Evolutionary conservation across 768 basidiomycete species (phyloP), one percentile per base, ranked within the genome.

Genomic region (Termitomyces sp.): DNA sequence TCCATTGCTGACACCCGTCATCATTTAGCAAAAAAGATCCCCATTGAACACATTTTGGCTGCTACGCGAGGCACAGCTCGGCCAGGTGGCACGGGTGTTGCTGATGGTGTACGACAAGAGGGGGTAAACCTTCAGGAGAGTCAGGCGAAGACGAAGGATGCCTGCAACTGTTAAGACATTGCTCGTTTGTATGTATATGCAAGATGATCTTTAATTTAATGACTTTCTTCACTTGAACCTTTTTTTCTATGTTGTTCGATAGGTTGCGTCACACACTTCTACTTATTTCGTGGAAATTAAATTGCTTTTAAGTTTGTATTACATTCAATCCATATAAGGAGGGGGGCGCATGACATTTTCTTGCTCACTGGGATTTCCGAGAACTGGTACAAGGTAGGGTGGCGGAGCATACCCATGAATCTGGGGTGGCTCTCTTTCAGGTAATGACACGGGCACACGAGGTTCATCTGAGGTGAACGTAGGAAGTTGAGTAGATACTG

Each of bases 1-100:
- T 47, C 34, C 32, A 17, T 60, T 42, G 14, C 9, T 62, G 29
- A 62, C 37, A 45, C n/a, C 29, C 38, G 60, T 50, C 48, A 37
- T 46, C 11, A 54, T 61, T 29, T 66, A 83, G 83, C 83, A 68
- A 84, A 84, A 75, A 84, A 83, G 73, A 84, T 84, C 60, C 83
- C 83, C n/a, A 92, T 98, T 72, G 96, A 98, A 69, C 91, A 94
- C 66, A 95, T 97, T 68, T 77, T 95, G 66, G 92, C 93, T 54
- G 90, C 95, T 12, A 86, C 89, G 45, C 86, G 90, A 48, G 86
- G 86, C 46, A 83, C 84, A 31, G 86, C 86, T 31, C 85, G 88
- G 67, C 79, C 85, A 59, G 87, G 86, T 62, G 79, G 79, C 59
- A 73, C 81, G 5, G 80, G 83, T 45, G 84, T 88, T 63, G 71